These are phyloP conservation scores for Camellia japonica DNA, from an alignment of 148 eudicot genomes.

Conservation along the genomic window DNA sequence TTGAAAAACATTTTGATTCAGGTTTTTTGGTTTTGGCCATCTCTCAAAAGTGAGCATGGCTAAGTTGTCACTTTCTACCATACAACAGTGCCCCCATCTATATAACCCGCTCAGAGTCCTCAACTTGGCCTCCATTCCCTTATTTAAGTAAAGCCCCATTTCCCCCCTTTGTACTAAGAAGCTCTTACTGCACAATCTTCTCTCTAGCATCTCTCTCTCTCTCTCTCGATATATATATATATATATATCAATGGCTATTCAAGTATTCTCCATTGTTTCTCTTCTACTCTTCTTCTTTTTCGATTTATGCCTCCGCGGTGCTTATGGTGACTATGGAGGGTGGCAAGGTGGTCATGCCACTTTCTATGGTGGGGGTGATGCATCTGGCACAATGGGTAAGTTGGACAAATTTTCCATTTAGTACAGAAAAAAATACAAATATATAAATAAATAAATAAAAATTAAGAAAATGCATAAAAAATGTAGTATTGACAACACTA, in stretches of 20 bases:
- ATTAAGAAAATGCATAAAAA: too few relatives aligned
- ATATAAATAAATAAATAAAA: too few relatives aligned
- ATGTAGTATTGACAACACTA: too few relatives aligned
- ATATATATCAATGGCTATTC: conserved; percentile 21
- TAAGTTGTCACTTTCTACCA: too few relatives aligned
- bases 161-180: neutral
- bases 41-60: too few relatives aligned
- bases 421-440: too few relatives aligned
- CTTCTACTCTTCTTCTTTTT: conserved; percentile 26
- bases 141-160: neutral
- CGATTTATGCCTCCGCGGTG: conserved; percentile 21
- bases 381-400: conserved; percentile 90
- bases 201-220: conserved; percentile 1
- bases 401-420: neutral
- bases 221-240: too few relatives aligned
- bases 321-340: conserved; percentile 40
- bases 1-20: too few relatives aligned
- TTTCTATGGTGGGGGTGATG: conserved; percentile 86
- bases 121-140: neutral
- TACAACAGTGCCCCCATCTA: too few relatives aligned
- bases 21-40: too few relatives aligned
- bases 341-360: conserved; percentile 78
- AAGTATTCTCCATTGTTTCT: conserved; percentile 22
- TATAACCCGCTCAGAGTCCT: too few relatives aligned
- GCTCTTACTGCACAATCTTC: neutral